phyloP scores from a whole-genome alignment of 371 early-diverging fungal species.

The Circinella minor region DNA sequence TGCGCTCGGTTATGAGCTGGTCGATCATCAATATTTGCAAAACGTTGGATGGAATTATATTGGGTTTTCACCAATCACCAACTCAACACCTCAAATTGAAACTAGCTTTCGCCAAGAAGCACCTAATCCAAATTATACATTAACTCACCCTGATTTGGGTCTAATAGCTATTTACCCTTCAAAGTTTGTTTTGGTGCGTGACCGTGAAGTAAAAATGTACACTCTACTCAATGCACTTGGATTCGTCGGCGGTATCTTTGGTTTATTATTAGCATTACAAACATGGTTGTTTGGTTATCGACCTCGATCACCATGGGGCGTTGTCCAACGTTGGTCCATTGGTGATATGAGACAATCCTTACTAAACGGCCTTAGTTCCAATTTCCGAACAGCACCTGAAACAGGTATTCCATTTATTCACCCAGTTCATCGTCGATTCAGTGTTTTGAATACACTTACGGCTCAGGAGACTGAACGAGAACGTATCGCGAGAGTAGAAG shows the following conservation, averaged over 20 bases:
- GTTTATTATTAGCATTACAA: slow-evolving; percentile 46
- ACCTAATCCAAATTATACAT: slow-evolving; percentile 42
- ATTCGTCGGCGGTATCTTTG: slow-evolving; percentile 57
- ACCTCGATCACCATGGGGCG: slow-evolving; percentile 56
- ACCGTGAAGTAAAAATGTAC: slow-evolving; percentile 54
- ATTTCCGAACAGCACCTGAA: slow-evolving; percentile 42
- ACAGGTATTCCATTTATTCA: slow-evolving; percentile 52
- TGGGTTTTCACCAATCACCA: slow-evolving; percentile 49
- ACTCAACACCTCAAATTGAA: slow-evolving; percentile 44
- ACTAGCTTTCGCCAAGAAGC: slow-evolving; percentile 47
- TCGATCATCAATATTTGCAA: slow-evolving; percentile 49
- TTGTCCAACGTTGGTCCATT: slow-evolving; percentile 54
- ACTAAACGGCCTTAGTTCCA: slow-evolving; percentile 38
- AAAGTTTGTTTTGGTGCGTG: slow-evolving; percentile 24
- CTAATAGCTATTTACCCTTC: slow-evolving; percentile 35
- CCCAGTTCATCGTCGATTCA: slow-evolving; percentile 53
- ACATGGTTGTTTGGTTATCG: slow-evolving; percentile 57
- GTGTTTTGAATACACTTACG: slow-evolving; percentile 23
- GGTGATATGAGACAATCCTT: slow-evolving; percentile 51
- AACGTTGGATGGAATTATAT: slow-evolving; percentile 53
- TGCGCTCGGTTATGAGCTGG: slow-evolving; percentile 40
- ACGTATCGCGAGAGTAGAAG: slow-evolving; percentile 33
- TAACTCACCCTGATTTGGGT: slow-evolving; percentile 37
- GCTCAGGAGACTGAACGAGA: slow-evolving; percentile 22
- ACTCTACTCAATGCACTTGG: slow-evolving; percentile 53